Percentiles rank a stretch among this genome's conserved stretches.
phyloP scores from a whole-genome alignment of 306 rosid species.

The Sicyos edulis region DNA sequence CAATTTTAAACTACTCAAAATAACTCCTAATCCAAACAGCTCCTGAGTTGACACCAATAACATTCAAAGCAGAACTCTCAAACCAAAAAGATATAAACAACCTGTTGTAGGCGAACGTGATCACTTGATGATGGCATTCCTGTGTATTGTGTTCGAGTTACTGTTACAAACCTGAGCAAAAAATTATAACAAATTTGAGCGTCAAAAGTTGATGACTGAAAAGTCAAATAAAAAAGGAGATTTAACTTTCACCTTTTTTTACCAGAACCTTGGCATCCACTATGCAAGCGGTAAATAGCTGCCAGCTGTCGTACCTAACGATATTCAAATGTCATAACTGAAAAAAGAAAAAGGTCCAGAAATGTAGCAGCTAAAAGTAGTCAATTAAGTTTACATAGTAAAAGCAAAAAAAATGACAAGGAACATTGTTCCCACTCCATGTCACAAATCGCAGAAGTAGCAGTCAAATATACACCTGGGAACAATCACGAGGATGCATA shows the following conservation, averaged over 20 bases:
- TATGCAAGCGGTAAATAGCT: slow-evolving; percentile 53
- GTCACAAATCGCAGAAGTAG: neutral
- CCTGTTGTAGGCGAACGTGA: slow-evolving; percentile 68
- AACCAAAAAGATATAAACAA: neutral
- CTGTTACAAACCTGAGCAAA: slow-evolving; percentile 66
- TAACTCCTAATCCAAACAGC: too few relatives aligned
- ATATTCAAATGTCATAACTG: neutral
- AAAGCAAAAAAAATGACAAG: neutral
- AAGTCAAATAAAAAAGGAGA: slow-evolving; percentile 3
- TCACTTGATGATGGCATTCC: slow-evolving; percentile 74
- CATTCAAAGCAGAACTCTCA: neutral
- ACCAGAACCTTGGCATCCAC: slow-evolving; percentile 67
- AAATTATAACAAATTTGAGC: slow-evolving; percentile 23
- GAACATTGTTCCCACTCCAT: slow-evolving; percentile 13
- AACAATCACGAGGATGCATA: slow-evolving; percentile 80
- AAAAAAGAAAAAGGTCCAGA: neutral
- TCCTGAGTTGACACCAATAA: neutral
- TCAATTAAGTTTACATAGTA: neutral
- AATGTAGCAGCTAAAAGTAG: neutral
- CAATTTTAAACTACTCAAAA: too few relatives aligned
- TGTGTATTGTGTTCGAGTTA: slow-evolving; percentile 57
- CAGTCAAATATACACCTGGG: slow-evolving; percentile 49
- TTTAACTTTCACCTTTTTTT: slow-evolving; percentile 48
- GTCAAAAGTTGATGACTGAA: slow-evolving; percentile 9
- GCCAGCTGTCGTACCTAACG: slow-evolving; percentile 71